Base-by-base conservation (phyloP, 106 monocot species). In the Allium sativum region DNA sequence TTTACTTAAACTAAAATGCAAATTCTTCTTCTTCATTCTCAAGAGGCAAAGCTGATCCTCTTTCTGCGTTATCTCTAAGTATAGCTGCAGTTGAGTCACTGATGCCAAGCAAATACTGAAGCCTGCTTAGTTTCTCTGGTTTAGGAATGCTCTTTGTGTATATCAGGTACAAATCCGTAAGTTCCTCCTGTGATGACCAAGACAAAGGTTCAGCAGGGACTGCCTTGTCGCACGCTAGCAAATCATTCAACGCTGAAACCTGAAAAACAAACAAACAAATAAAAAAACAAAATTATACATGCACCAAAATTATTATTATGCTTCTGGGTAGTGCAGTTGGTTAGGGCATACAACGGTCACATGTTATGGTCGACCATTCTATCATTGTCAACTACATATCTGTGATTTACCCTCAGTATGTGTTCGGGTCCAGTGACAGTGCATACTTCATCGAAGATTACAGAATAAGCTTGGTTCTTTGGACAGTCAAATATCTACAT, bases 71-170 rank as follows among this genome's bases (percentile, higher is more conserved):
- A 58, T 98, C 88, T 48, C 67, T 68, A 21, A 98, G 73, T 10
- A 65, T 18, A 10, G 72, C 59, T 21, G 91, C 98, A 64, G 88
- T 58, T 15, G 78, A 69, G 50, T 92, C 87, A 31, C 72, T 85
- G 55, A 98, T 76, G 44, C 78, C 74, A 17, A 98, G 80, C 67
- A 98, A 73, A 63, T 82, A 80, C 45, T 98, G 98, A 64, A 98
- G 59, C 41, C 98, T 73, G 15, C 76, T 65, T 8, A 98, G 80
- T 66, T 79, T 91, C 43, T 88, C 98, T 11, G 85, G 78, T 54
- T 80, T 80, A 2, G 98, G 91, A 54, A 87, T 80, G 56, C 82
- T 98, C 81, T 98, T 92, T 50, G 85, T 51, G 46, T 98, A 98
- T 12, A 88, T 18, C 19, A 77, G 80, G 57, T 88, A 98, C 7